Evolutionary conservation across 305 asterid species (phyloP), one percentile per base, ranked within the genome.

Genomic region (Galium porrigens): DNA sequence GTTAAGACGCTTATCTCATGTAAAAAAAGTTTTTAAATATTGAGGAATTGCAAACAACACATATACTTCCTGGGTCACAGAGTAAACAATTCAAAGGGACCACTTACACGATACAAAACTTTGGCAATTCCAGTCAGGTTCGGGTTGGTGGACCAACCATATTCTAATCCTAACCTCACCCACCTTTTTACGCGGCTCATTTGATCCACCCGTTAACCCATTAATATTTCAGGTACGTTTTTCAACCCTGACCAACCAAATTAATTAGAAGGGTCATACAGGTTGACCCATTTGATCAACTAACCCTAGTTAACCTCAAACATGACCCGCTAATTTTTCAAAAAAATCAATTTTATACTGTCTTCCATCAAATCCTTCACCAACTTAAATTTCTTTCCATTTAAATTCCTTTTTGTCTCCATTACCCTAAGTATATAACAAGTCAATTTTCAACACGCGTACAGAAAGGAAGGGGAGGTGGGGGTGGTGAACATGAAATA

Each of bases 1-100:
- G 66, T 54, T 32, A 56, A 73, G 37, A 68, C 27, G 10, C 62
- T 56, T 20, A 22, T 58, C 58, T 27, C 52, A 51, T 36, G 33
- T 1, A 37, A 15, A 37, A 29, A 15, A 54, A 32, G 6, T 59
- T 12, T 8, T 59, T 27, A 34, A 59, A 59, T 22, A n/a, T n/a
- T n/a, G 10, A 59, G 18, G 15, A 33, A 34, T 34, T 17, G 15
- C 37, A 15, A 59, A 8, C 27, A 7, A 59, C 5, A 34, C 46
- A n/a, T 6, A 57, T 56, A 12, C 12, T 44, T 44, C 51, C 1
- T 44, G 51, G 51, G 51, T 44, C 18, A 44, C 18, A 12, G 49
- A 44, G 51, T 17, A 17, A 51, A 18, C 27, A 17, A 51, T 44
- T 44, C 18, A 44, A 12, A 12, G 6, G 51, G 51, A 44, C 18